These are phyloP conservation scores for Gracilaria gracilis DNA, from an alignment of 23 red algal species.

Conservation along the genomic window DNA sequence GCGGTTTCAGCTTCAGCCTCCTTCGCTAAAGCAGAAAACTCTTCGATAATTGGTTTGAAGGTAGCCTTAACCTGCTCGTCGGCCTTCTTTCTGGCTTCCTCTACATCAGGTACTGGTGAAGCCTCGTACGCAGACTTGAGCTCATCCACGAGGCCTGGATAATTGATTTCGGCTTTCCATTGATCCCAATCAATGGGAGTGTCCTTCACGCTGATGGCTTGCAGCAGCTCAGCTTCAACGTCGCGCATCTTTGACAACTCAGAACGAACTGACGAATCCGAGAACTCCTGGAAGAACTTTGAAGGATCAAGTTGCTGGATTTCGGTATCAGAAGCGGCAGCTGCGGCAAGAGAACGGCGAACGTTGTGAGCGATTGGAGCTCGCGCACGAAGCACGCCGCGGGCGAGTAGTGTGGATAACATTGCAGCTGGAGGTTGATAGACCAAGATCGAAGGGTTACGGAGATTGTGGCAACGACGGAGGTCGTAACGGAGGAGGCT, in stretches of 20 bases:
- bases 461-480: not conserved
- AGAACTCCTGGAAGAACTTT: slow-evolving; percentile 41
- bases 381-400: slow-evolving; percentile 12
- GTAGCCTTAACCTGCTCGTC: slow-evolving; percentile 22
- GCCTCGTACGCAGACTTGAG: slow-evolving; percentile 52
- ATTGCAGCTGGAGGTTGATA: not conserved
- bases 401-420: not conserved
- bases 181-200: slow-evolving; percentile 68
- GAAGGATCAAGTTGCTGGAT: slow-evolving; percentile 47
- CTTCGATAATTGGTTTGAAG: slow-evolving; percentile 63
- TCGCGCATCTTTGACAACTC: slow-evolving; percentile 56
- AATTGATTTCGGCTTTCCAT: slow-evolving; percentile 48
- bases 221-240: slow-evolving; percentile 40
- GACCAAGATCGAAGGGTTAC: not conserved
- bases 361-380: slow-evolving; percentile 8
- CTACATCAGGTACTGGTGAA: slow-evolving; percentile 29
- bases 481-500: too few relatives aligned
- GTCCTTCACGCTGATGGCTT: slow-evolving; percentile 20
- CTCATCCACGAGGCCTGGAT: slow-evolving; percentile 72
- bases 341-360: slow-evolving; percentile 18
- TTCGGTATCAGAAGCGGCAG: not conserved
- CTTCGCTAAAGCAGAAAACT: slow-evolving; percentile 32
- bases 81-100: slow-evolving; percentile 25
- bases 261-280: slow-evolving; percentile 41
- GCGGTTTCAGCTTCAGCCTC: slow-evolving; percentile 50